These are phyloP conservation scores for Microcyclospora pomicola DNA, from an alignment of 2,329 filamentous ascomycete species.

Conservation along the genomic window DNA sequence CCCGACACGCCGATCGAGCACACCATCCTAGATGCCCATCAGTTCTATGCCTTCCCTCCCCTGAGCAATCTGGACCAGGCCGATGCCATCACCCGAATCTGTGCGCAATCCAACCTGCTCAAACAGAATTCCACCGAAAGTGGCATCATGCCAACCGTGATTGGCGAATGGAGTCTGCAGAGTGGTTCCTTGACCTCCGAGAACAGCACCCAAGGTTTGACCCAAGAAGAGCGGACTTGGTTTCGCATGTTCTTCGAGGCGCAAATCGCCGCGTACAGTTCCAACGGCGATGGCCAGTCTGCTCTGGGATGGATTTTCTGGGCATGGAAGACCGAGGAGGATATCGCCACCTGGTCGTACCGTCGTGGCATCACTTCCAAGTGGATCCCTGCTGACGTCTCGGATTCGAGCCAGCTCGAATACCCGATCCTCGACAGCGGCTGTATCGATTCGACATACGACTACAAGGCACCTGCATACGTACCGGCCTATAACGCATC, in stretches of 20 bases:
- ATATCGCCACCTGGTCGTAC: constrained; percentile 14
- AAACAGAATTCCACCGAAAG: constrained; percentile 1
- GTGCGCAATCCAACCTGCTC: constrained; percentile 6
- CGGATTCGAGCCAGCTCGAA: constrained; percentile 7
- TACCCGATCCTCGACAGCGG: constrained; percentile 9
- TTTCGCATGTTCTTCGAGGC: constrained; percentile 12
- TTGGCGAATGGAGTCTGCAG: constrained; percentile 12
- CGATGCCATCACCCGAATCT: constrained; percentile 9
- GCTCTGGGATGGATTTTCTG: constrained; percentile 12
- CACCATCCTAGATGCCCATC: constrained; percentile 13
- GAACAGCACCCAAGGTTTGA: constrained; percentile 3
- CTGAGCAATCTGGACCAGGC: constrained; percentile 6
- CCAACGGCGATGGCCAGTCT: constrained; percentile 4
- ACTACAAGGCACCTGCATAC: constrained; percentile 5
- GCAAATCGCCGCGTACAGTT: constrained; percentile 10
- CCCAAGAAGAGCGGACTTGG: constrained; percentile 10
- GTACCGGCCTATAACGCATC: no score
- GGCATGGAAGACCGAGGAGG: constrained; percentile 15
- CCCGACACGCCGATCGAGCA: constrained; percentile 1
- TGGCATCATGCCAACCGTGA: constrained; percentile 7
- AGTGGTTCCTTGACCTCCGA: constrained; percentile 8
- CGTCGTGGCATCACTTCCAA: constrained; percentile 6
- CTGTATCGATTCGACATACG: constrained; percentile 8
- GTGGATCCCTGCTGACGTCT: constrained; percentile 11
- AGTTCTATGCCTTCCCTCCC: constrained; percentile 17